Percentiles rank a stretch among this genome's conserved stretches.
Conservation (phyloP, 257 asterid genomes). For the Solanum paucissectum region DNA sequence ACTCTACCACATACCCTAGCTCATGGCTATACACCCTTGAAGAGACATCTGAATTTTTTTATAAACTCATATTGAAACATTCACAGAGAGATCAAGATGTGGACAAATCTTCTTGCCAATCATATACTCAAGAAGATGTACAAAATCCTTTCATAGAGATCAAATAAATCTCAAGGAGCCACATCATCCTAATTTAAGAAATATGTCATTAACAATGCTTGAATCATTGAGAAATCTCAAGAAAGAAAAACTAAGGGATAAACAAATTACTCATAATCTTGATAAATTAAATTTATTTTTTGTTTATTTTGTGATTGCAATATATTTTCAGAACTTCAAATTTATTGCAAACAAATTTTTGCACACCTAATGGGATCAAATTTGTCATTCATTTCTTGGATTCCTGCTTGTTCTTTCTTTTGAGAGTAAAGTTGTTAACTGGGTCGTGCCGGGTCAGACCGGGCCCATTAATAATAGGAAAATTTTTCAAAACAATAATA, state of each 20-base stretch:
- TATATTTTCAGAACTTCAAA: too few relatives aligned
- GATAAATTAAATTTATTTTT: too few relatives aligned
- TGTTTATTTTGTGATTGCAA: not conserved
- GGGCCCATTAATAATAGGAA: too few relatives aligned
- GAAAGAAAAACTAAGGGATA: not conserved
- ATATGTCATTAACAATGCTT: not conserved
- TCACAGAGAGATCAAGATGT: not conserved
- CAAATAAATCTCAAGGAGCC: not conserved
- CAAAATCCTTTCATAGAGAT: not conserved
- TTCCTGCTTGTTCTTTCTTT: too few relatives aligned
- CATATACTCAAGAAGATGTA: not conserved
- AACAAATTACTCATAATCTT: not conserved
- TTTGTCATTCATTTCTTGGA: too few relatives aligned
- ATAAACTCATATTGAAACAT: not conserved
- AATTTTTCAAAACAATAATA: too few relatives aligned
- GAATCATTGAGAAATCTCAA: not conserved
- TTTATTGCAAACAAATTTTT: too few relatives aligned
- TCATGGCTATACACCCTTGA: not conserved
- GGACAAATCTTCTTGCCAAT: not conserved
- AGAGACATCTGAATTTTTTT: not conserved
- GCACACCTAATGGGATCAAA: not conserved
- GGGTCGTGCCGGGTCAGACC: too few relatives aligned
- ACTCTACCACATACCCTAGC: not conserved
- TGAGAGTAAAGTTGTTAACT: too few relatives aligned
- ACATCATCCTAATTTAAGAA: not conserved